A percentile compares a stretch with the other conserved stretches of the same genome.
These are phyloP conservation scores for Ophiosphaerella korrae DNA, from an alignment of 2,329 filamentous ascomycete species.

Conservation along the genomic window DNA sequence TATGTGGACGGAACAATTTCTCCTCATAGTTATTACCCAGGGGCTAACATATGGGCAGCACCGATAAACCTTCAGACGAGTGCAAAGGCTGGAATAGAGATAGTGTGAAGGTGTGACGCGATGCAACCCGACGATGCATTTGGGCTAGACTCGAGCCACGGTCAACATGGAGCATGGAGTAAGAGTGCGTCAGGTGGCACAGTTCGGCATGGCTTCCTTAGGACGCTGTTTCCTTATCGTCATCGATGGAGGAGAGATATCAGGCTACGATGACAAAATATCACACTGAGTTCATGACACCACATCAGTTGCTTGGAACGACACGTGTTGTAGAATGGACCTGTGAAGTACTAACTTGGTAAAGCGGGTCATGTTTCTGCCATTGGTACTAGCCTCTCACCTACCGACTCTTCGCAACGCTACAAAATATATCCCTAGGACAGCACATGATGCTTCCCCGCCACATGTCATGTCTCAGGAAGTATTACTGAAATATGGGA, in stretches of 20 bases:
- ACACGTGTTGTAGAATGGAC: background rate
- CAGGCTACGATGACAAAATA: constrained; percentile 32
- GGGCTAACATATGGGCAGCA: constrained; percentile 32
- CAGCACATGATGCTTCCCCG: too few relatives aligned
- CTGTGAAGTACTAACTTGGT: background rate
- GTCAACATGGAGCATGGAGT: constrained; percentile 12
- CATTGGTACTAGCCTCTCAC: too few relatives aligned
- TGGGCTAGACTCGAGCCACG: constrained; percentile 17
- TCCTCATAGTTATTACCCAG: background rate
- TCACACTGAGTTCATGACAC: constrained; percentile 28
- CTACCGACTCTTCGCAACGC: too few relatives aligned
- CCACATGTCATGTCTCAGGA: too few relatives aligned
- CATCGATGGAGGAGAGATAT: constrained; percentile 20
- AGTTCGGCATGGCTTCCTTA: constrained; percentile 33
- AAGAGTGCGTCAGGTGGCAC: constrained; percentile 21
- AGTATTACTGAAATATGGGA: too few relatives aligned
- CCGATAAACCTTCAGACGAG: constrained; percentile 39
- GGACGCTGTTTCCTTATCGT: constrained; percentile 18
- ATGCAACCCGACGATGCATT: constrained; percentile 36
- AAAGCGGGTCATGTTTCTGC: too few relatives aligned
- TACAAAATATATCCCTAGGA: too few relatives aligned
- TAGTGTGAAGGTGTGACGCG: constrained; percentile 35
- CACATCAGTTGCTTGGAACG: background rate
- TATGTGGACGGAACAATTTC: background rate
- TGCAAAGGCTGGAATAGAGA: constrained; percentile 31